Evolutionary conservation across 768 basidiomycete species (phyloP), one percentile per base, ranked within the genome.

Genomic region (Wakefieldia striispora): DNA sequence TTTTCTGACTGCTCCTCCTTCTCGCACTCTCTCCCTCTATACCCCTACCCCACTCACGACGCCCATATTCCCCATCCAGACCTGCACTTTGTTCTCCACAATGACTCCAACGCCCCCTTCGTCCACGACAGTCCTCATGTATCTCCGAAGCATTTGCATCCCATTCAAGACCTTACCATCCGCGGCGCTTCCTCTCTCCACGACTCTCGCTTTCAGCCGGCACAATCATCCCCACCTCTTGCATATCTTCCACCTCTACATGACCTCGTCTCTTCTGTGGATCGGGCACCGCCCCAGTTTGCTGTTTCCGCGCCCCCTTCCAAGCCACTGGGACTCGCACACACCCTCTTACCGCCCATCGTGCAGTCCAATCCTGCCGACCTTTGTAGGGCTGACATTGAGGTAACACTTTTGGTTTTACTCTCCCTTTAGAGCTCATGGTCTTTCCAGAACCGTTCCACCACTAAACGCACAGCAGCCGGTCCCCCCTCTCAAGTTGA

Each of bases 331-430:
- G 54, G 52, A 26, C 55, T 59, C 11, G 56, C 65, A 17, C 68
- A 70, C 34, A 64, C 68, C 36, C 57, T 68, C 13, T 38, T 70
- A 4, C 67, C 67, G 6, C 67, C 67, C 43, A 68, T 68, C 43
- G 63, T 68, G 11, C 67, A 67, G 50, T 58, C 65, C n/a, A 69
- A 64, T 51, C 67, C 68, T 12, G 60, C 67, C 7, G 65, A 65
- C 27, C 45, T 62, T 23, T 36, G 54, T 4, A 57, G 52, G 54
- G 38, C 49, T 24, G 68, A 66, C 47, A 47, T 53, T 21, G 64
- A 68, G 49, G 66, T 53, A 40, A 48, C 57, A 55, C 34, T 23
- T 17, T 31, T 38, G 5, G 19, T 10, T 8, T 14, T 29, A 29
- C 9, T 44, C 27, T 37, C 42, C 20, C 41, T 29, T 47, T 27